Base-by-base conservation (phyloP, 208 protist species). In the Wallacemonas sp. region DNA sequence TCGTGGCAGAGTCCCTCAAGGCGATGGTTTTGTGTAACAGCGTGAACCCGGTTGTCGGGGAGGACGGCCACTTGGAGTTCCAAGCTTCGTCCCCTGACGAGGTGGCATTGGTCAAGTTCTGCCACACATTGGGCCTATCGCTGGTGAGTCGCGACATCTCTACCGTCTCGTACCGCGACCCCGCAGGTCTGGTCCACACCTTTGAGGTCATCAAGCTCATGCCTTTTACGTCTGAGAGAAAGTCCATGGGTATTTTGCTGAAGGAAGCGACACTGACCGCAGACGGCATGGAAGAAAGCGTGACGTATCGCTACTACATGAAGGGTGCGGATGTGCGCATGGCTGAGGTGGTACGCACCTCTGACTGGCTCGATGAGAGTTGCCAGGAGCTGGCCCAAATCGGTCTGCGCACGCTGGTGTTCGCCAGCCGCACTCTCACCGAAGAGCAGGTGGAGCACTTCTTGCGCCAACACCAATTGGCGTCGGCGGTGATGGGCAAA, bases 241-340 rank as follows among this genome's bases (percentile, higher is more conserved):
- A 99, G 80, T 83, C 98, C 31, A 99, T 99, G 98, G 98, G 97
- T 26, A 99, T 99, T 62, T 86, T 99, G 6, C 67, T 99, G 2
- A 62, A 56, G 56, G 46, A 47, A 17, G 5, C 4, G 21, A 33
- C 70, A 24, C 47, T 58, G 27, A 27, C 30, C 46, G 22, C 5
- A 21, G 62, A 36, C 51, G 41, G 11, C 21, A 33, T 53, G 30
- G 28, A 30, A 15, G 21, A 26, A 22, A 75, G 58, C 2, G 33
- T 54, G 15, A 26, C 27, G 30, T 97, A 98, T 61, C 76, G 74
- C 1, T 97, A 99, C 44, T 97, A 94, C 70, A 98, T 98, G 84
- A 99, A 99, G 65, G 98, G 98, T 9, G 98, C 97, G 1, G 97
- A 99, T 66, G 72, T 74, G n/a, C 87, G 97, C 45, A 98, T 99